These are phyloP conservation scores for Trichoderma atrobrunneum DNA, from an alignment of 2,329 filamentous ascomycete genomes.

Conservation along the genomic window DNA sequence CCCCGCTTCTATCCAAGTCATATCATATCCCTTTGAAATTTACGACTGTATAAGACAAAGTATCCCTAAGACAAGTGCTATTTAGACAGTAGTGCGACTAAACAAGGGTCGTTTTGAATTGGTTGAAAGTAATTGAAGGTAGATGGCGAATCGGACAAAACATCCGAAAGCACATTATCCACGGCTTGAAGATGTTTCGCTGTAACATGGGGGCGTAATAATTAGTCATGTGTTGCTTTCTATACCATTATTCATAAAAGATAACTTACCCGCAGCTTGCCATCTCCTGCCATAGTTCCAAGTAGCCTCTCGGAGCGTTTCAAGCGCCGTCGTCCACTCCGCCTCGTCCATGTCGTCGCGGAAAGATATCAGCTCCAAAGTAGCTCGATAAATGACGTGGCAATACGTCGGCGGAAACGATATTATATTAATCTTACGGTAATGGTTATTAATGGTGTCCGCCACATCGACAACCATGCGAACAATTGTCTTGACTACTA, in stretches of 20 bases:
- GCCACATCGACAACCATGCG: slow-evolving; percentile 15
- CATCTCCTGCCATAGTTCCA: slow-evolving; percentile 14
- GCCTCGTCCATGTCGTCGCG: slow-evolving; percentile 2
- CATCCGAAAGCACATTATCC: not conserved
- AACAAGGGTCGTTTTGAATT: slow-evolving; percentile 8
- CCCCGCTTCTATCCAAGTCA: not conserved
- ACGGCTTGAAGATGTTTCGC: not conserved
- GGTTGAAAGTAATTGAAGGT: not conserved
- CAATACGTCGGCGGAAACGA: slow-evolving; percentile 9
- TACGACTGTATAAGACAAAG: not conserved
- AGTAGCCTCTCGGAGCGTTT: slow-evolving; percentile 6
- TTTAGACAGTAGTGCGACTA: slow-evolving; percentile 1
- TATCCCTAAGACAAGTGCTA: not conserved
- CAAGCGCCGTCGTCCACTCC: not conserved
- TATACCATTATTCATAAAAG: not conserved
- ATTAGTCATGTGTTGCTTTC: not conserved
- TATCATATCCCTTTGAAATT: not conserved
- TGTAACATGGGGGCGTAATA: not conserved
- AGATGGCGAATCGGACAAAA: not conserved
- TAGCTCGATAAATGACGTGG: slow-evolving; percentile 12
- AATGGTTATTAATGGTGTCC: not conserved
- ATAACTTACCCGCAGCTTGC: slow-evolving; percentile 3
- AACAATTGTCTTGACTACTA: slow-evolving; percentile 1
- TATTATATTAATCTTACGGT: not conserved
- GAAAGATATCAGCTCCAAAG: slow-evolving; percentile 4